Percentiles rank a stretch among this genome's conserved stretches.
These are phyloP conservation scores for Solanum clarkiae DNA, from an alignment of 257 asterid species.

Conservation along the genomic window DNA sequence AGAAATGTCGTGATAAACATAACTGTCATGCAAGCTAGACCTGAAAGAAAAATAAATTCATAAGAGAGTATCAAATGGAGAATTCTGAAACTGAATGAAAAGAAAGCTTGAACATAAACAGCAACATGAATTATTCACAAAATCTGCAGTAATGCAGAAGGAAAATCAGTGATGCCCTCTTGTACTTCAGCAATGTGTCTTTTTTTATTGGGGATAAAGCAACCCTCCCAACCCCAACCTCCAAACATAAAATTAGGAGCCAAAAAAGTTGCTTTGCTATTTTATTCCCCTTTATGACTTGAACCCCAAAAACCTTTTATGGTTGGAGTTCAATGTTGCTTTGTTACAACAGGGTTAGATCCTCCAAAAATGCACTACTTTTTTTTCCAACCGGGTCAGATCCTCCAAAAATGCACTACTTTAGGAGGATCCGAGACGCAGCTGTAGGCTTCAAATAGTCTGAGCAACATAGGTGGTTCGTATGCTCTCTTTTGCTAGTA, in stretches of 20 bases:
- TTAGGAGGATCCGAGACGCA: neutral
- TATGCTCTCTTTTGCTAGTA: neutral
- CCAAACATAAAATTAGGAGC: neutral
- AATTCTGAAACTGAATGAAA: neutral
- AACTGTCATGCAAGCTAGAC: slow-evolving; percentile 90
- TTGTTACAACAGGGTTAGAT: neutral
- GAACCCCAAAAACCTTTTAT: neutral
- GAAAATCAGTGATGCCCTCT: neutral
- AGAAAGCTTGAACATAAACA: neutral
- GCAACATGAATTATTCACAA: neutral
- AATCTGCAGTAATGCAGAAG: neutral
- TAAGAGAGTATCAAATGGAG: neutral
- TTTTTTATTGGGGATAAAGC: neutral
- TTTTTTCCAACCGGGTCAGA: neutral
- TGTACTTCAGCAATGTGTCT: neutral
- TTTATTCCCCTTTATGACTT: neutral
- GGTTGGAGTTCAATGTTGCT: neutral
- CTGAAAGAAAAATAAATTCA: slow-evolving; percentile 27
- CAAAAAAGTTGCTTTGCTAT: neutral
- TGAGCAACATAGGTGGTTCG: neutral
- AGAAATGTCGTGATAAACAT: slow-evolving; percentile 88
- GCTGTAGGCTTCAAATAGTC: neutral
- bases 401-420: neutral
- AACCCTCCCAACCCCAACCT: neutral
- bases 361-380: neutral